These are phyloP conservation scores for Pulveroboletus frians DNA, from an alignment of 768 basidiomycete genomes.

Conservation along the genomic window DNA sequence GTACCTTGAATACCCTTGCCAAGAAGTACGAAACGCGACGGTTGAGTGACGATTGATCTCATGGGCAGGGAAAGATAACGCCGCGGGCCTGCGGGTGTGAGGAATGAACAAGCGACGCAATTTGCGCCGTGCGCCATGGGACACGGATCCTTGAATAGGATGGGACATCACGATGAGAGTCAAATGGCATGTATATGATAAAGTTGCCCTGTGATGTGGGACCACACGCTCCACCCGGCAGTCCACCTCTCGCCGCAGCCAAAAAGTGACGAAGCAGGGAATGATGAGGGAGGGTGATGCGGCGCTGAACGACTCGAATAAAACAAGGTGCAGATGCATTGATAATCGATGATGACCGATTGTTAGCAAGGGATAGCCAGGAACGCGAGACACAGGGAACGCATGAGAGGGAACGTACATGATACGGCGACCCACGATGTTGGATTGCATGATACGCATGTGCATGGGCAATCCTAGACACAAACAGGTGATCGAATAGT, in stretches of 20 bases:
- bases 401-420: background rate
- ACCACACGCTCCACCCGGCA: background rate
- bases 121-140: background rate
- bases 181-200: background rate
- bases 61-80: background rate
- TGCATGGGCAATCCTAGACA: background rate
- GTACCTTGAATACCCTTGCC: slow-evolving; percentile 4
- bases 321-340: background rate
- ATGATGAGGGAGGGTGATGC: background rate
- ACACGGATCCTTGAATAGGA: background rate
- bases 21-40: background rate
- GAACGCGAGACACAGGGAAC: background rate
- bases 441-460: slow-evolving; percentile 1
- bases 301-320: background rate
- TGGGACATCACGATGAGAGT: background rate
- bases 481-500: background rate
- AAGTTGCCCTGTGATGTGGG: background rate
- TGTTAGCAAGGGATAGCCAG: background rate
- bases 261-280: background rate
- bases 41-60: background rate
- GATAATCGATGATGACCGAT: background rate
- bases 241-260: background rate
- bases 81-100: background rate
- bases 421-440: slow-evolving; percentile 1
- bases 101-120: background rate